phyloP scores from a whole-genome alignment of 768 basidiomycete species.

The Exidia glandulosa region DNA sequence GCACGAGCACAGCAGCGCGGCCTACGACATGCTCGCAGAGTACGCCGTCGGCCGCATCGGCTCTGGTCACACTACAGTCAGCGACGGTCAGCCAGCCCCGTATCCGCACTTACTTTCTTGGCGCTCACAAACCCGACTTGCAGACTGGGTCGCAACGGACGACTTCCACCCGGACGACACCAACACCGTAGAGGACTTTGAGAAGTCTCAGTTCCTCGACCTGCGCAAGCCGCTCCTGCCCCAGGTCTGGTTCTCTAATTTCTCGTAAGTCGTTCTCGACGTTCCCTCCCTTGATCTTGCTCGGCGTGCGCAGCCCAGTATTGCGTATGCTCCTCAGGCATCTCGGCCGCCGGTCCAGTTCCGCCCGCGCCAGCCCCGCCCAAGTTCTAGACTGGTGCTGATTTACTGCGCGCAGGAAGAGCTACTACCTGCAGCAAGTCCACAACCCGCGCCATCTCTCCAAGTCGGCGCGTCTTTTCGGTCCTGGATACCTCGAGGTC shows the following conservation, averaged over 20 bases:
- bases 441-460: conserved; percentile 88
- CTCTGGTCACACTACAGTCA: conserved; percentile 57
- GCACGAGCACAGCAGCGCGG: conserved; percentile 85
- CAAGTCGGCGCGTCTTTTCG: conserved; percentile 81
- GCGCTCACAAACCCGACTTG: not conserved
- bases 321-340: no score
- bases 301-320: no score
- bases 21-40: conserved; percentile 86
- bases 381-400: not conserved
- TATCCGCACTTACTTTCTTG: conserved; percentile 1
- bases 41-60: conserved; percentile 79
- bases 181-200: conserved; percentile 67
- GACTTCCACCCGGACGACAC: conserved; percentile 91
- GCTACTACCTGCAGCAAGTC: conserved; percentile 91
- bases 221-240: conserved; percentile 69
- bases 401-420: conserved; percentile 49
- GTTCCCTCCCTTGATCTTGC: no score
- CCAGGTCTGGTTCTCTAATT: conserved; percentile 85
- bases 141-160: conserved; percentile 84
- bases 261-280: no score
- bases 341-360: no score
- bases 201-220: conserved; percentile 86
- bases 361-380: not conserved
- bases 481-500: conserved; percentile 70
- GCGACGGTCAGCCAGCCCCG: conserved; percentile 48